phyloP scores from a whole-genome alignment of 768 basidiomycete species.

The Serendipita sp. region DNA sequence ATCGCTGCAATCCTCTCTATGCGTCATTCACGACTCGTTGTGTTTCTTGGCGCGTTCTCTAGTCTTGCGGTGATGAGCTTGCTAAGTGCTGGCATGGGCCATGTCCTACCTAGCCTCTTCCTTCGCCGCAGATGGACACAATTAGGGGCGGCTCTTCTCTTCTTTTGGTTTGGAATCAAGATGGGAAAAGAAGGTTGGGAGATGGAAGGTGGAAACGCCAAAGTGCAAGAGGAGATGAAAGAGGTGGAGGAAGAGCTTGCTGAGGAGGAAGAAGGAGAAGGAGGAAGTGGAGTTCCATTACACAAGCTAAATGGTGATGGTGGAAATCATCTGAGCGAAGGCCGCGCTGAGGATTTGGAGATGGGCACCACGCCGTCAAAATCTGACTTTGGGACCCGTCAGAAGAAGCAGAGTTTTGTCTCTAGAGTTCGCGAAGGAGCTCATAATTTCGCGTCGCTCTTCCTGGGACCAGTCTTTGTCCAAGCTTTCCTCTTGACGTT shows the following conservation, averaged over 20 bases:
- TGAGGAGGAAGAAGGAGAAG: constrained; percentile 42
- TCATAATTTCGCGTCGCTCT: constrained; percentile 65
- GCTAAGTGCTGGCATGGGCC: constrained; percentile 85
- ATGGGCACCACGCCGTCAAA: constrained; percentile 11
- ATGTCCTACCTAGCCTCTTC: constrained; percentile 71
- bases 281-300: too few relatives aligned
- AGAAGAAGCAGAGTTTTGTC: constrained; percentile 9
- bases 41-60: constrained; percentile 77
- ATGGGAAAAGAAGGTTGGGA: constrained; percentile 74
- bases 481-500: constrained; percentile 92
- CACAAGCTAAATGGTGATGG: too few relatives aligned
- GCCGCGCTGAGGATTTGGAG: neutral
- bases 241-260: constrained; percentile 95
- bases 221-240: constrained; percentile 85
- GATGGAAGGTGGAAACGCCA: constrained; percentile 65
- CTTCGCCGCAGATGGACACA: constrained; percentile 43
- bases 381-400: constrained; percentile 14
- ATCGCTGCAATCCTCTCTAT: constrained; percentile 78
- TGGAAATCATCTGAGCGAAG: too few relatives aligned
- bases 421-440: constrained; percentile 39
- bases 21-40: constrained; percentile 63
- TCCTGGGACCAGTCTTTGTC: constrained; percentile 86
- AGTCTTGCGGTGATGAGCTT: constrained; percentile 88
- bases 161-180: constrained; percentile 77
- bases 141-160: constrained; percentile 59